A percentile compares a stretch with the other conserved stretches of the same genome.
phyloP scores from a whole-genome alignment of 805 yeast genomes.

The Candida qinlingensis region DNA sequence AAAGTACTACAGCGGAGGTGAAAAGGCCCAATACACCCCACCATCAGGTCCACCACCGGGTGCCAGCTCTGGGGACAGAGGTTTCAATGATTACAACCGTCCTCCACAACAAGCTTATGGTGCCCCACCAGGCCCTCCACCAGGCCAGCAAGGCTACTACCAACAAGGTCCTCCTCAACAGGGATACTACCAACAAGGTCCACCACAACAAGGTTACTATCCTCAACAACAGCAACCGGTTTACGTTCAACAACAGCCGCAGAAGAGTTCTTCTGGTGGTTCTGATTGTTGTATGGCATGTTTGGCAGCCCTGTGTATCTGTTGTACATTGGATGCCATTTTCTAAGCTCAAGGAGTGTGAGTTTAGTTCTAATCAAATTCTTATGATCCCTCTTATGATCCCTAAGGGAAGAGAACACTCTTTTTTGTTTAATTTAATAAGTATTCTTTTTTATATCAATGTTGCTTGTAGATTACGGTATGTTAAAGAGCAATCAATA shows the following conservation, averaged over 20 bases:
- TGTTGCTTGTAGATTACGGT: no score
- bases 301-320: conserved; percentile 49
- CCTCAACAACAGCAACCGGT: conserved; percentile 45
- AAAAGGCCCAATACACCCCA: conserved; percentile 15
- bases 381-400: no score
- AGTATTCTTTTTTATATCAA: no score
- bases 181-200: conserved; percentile 31
- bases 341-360: conserved; percentile 26
- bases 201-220: conserved; percentile 39
- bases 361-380: no score
- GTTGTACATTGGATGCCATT: conserved; percentile 49
- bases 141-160: conserved; percentile 12
- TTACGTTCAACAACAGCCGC: conserved; percentile 46
- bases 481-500: no score
- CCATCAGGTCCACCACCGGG: conserved; percentile 16
- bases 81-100: conserved; percentile 17
- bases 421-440: no score
- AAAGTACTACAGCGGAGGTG: conserved; percentile 21
- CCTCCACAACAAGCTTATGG: conserved; percentile 16
- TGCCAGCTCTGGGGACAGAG: conserved; percentile 7
- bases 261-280: conserved; percentile 26
- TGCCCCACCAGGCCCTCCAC: background rate
- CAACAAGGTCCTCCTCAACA: conserved; percentile 24
- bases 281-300: conserved; percentile 47
- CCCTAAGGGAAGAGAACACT: no score